Evolutionary conservation across 2,329 filamentous ascomycete species (phyloP).

Genomic region (Metarhizium brunneum): DNA sequence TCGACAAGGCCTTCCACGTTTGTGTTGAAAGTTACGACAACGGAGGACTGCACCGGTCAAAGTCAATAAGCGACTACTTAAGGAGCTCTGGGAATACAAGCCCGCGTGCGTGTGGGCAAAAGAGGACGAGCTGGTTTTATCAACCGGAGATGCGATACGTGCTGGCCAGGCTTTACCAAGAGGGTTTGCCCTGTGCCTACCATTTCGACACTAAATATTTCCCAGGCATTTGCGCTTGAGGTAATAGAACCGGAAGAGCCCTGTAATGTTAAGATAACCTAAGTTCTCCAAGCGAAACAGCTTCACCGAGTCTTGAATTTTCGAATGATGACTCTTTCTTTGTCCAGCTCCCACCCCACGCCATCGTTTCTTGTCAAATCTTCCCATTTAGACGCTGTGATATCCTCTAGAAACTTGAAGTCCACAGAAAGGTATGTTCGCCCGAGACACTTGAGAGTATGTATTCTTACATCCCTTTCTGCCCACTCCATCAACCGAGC

Average conservation of each 20-base stretch:
- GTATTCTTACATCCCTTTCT: constrained; percentile 61
- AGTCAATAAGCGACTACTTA: too few relatives aligned
- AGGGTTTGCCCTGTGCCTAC: too few relatives aligned
- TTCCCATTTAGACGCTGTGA: constrained; percentile 62
- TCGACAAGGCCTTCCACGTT: too few relatives aligned
- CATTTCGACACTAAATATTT: neutral
- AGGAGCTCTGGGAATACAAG: too few relatives aligned
- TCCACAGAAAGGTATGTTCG: constrained; percentile 71
- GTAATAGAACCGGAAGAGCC: too few relatives aligned
- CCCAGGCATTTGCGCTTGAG: neutral
- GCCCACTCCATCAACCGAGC: constrained; percentile 74
- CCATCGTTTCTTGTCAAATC: constrained; percentile 57
- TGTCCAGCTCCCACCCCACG: constrained; percentile 78
- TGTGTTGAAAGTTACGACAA: too few relatives aligned
- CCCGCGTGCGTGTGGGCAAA: too few relatives aligned
- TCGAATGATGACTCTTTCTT: constrained; percentile 66
- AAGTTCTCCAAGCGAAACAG: neutral
- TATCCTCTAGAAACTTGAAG: constrained; percentile 56
- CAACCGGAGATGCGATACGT: too few relatives aligned
- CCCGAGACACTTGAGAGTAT: constrained; percentile 80
- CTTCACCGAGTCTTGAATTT: constrained; percentile 34
- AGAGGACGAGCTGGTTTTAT: too few relatives aligned
- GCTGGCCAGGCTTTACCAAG: too few relatives aligned
- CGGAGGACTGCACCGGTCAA: too few relatives aligned
- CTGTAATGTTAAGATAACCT: neutral